Percentiles rank a stretch among this genome's conserved stretches.
phyloP scores from a whole-genome alignment of 2,329 filamentous ascomycete species.

The Onygenales sp. region DNA sequence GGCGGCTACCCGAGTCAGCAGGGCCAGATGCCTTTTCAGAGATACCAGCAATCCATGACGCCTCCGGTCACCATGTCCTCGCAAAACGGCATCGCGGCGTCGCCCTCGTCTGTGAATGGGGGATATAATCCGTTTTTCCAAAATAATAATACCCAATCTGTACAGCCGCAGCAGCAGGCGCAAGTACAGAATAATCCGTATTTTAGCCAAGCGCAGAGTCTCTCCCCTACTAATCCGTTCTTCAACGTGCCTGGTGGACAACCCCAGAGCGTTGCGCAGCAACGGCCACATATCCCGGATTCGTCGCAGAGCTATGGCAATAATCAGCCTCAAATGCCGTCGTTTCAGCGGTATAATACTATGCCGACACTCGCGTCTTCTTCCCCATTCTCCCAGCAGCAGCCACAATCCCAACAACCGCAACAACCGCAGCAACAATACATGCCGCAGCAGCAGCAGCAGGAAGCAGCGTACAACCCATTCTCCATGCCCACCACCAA shows the following conservation, averaged over 20 bases:
- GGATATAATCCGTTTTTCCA: slow-evolving; percentile 25
- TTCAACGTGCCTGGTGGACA: slow-evolving; percentile 19
- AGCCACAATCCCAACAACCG: slow-evolving; percentile 16
- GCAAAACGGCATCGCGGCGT: slow-evolving; percentile 24
- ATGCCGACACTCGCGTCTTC: slow-evolving; percentile 25
- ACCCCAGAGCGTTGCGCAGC: slow-evolving; percentile 13
- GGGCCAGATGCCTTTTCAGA: slow-evolving; percentile 27
- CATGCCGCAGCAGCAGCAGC: slow-evolving; percentile 4
- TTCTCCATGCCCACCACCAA: slow-evolving; percentile 21
- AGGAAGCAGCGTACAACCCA: slow-evolving; percentile 22
- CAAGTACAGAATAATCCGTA: slow-evolving; percentile 15
- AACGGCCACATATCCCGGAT: slow-evolving; percentile 17
- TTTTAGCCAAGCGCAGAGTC: slow-evolving; percentile 16
- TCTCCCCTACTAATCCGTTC: slow-evolving; percentile 25
- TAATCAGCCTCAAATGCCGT: slow-evolving; percentile 5
- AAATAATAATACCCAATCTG: slow-evolving; percentile 4
- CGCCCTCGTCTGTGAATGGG: slow-evolving; percentile 25
- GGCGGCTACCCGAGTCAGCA: slow-evolving; percentile 47
- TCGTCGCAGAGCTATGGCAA: slow-evolving; percentile 1
- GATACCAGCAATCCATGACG: slow-evolving; percentile 34
- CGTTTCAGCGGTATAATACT: slow-evolving; percentile 28
- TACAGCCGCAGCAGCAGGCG: slow-evolving; percentile 18
- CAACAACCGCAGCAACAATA: slow-evolving; percentile 10
- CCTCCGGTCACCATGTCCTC: slow-evolving; percentile 29
- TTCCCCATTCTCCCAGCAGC: slow-evolving; percentile 20